These are phyloP conservation scores for Fusarium secorum DNA, from an alignment of 2,329 filamentous ascomycete genomes.

Conservation along the genomic window DNA sequence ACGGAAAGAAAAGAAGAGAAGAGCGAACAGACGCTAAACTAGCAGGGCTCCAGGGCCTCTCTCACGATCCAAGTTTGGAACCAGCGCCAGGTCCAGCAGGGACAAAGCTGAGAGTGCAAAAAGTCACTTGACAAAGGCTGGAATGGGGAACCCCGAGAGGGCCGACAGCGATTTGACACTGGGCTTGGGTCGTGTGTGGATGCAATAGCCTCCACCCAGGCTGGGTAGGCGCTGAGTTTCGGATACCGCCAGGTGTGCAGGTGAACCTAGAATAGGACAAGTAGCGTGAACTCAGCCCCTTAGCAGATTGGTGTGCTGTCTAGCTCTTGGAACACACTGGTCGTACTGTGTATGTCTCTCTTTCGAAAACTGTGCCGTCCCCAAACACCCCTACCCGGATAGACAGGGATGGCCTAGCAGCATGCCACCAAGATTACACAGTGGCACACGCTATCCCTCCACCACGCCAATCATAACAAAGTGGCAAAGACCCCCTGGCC, in stretches of 20 bases:
- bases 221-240: conserved; percentile 34
- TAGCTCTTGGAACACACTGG: conserved; percentile 22
- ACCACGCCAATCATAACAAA: conserved; percentile 44
- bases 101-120: conserved; percentile 11
- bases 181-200: conserved; percentile 27
- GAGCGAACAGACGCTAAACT: not conserved
- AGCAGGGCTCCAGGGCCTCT: conserved; percentile 23
- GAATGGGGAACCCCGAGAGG: conserved; percentile 38
- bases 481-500: conserved; percentile 45
- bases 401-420: conserved; percentile 31
- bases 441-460: conserved; percentile 36
- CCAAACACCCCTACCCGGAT: conserved; percentile 23
- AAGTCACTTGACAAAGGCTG: conserved; percentile 40
- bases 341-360: conserved; percentile 27
- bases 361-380: conserved; percentile 35
- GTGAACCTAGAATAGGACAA: conserved; percentile 14
- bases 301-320: conserved; percentile 34
- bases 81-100: conserved; percentile 7
- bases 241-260: conserved; percentile 25
- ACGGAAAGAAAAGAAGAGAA: not conserved
- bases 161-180: conserved; percentile 33
- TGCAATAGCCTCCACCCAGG: conserved; percentile 15
- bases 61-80: conserved; percentile 28
- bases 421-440: conserved; percentile 45
- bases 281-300: conserved; percentile 29